Conservation (phyloP, 352 stramenopile species). For the Phytophthora multivora region DNA sequence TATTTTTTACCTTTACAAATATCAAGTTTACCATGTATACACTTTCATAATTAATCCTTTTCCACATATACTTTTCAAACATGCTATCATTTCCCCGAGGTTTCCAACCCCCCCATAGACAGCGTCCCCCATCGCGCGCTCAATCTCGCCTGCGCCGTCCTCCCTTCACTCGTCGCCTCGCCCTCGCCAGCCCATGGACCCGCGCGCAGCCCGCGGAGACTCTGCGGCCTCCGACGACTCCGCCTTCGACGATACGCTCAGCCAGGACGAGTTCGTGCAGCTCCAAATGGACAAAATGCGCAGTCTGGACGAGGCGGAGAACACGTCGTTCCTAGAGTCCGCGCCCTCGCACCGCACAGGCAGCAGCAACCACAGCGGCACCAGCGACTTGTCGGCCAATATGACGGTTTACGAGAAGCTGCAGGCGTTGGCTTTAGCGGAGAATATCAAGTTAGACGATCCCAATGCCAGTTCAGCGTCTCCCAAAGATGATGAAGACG, state of each 20-base stretch:
- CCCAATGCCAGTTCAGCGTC: conserved; percentile 7
- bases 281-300: conserved; percentile 59
- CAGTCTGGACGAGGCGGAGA: conserved; percentile 34
- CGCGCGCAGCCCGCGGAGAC: conserved; percentile 23
- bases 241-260: conserved; percentile 55
- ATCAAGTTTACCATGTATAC: too few relatives aligned
- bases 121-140: conserved; percentile 27
- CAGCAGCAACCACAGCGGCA: conserved; percentile 35
- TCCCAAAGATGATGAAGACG: conserved; percentile 33
- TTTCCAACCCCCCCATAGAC: background rate
- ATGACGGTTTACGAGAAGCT: conserved; percentile 58
- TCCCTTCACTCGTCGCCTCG: conserved; percentile 4
- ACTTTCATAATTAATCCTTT: too few relatives aligned
- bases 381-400: conserved; percentile 25
- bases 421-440: conserved; percentile 53
- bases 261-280: conserved; percentile 52
- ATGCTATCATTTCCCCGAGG: background rate
- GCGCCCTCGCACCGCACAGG: conserved; percentile 20
- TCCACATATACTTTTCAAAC: conserved; percentile 1
- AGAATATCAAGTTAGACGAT: conserved; percentile 45
- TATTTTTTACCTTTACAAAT: background rate
- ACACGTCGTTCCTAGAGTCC: conserved; percentile 25
- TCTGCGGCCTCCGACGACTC: conserved; percentile 56
- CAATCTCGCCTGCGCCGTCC: conserved; percentile 28
- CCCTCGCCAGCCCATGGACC: conserved; percentile 14